These are phyloP conservation scores for Geotrichum aggregatum DNA, from an alignment of 1,139 yeast species.

Conservation along the genomic window DNA sequence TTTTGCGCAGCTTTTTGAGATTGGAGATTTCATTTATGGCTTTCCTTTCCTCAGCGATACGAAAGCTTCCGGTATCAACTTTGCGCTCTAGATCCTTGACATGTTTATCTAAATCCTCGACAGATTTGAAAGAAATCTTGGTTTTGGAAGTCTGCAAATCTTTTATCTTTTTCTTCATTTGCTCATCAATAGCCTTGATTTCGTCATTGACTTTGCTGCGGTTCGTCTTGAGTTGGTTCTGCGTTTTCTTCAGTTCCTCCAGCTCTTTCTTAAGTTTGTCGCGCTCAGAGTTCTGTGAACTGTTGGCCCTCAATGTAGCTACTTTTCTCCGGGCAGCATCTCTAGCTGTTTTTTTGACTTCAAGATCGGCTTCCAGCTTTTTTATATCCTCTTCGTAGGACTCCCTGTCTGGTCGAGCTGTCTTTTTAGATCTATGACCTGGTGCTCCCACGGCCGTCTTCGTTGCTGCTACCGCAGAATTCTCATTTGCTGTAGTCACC, in stretches of 20 bases:
- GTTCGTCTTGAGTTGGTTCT: constrained; percentile 64
- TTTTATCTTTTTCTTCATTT: constrained; percentile 68
- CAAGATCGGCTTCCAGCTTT: constrained; percentile 61
- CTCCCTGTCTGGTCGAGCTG: constrained; percentile 38
- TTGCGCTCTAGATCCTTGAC: constrained; percentile 59
- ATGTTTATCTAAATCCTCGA: constrained; percentile 54
- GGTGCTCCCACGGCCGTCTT: background rate
- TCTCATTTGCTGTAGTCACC: too few relatives aligned
- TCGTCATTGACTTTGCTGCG: constrained; percentile 67
- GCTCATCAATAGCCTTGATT: constrained; percentile 65
- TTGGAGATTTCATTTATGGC: constrained; percentile 79
- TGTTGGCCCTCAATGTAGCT: constrained; percentile 29
- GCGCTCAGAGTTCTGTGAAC: constrained; percentile 47
- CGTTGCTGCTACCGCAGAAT: too few relatives aligned
- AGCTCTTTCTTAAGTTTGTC: constrained; percentile 63
- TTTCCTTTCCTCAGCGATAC: constrained; percentile 89
- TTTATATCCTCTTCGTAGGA: constrained; percentile 63
- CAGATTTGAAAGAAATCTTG: constrained; percentile 64
- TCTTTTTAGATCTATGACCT: constrained; percentile 25
- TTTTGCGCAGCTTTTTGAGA: constrained; percentile 77
- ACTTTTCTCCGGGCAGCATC: constrained; percentile 33
- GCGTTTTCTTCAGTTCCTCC: constrained; percentile 59
- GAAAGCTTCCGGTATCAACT: constrained; percentile 76
- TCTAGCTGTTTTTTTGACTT: constrained; percentile 45
- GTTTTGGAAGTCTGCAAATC: constrained; percentile 71